These are phyloP conservation scores for Nosema muscidifuracis DNA, from an alignment of 371 early-diverging fungal species.

Conservation along the genomic window DNA sequence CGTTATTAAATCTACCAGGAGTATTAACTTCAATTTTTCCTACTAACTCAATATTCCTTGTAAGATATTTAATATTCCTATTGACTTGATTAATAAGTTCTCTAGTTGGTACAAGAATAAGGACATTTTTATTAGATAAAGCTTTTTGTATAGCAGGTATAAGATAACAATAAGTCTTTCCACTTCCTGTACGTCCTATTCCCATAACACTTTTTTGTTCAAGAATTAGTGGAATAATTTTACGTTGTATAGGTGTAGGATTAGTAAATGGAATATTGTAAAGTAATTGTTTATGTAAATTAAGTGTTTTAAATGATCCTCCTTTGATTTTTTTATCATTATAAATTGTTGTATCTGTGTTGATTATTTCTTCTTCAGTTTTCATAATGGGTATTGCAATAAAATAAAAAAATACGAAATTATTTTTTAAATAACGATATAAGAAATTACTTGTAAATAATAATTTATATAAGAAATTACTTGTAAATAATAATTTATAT, in stretches of 20 bases:
- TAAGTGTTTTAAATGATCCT: constrained; percentile 59
- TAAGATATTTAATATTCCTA: constrained; percentile 33
- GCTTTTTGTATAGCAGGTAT: constrained; percentile 83
- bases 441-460: no score
- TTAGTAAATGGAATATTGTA: constrained; percentile 65
- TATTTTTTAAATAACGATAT: no score
- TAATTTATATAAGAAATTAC: no score
- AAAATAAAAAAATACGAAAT: no score
- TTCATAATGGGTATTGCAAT: no score
- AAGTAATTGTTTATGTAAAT: constrained; percentile 48
- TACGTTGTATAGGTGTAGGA: constrained; percentile 85
- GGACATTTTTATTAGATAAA: constrained; percentile 69
- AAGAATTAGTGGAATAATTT: constrained; percentile 82
- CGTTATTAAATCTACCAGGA: constrained; percentile 11
- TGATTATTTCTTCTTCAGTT: no score
- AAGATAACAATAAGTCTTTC: constrained; percentile 92
- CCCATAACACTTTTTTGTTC: constrained; percentile 88
- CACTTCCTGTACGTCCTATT: constrained; percentile 93
- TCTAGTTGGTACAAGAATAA: constrained; percentile 61
- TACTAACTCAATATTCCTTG: constrained; percentile 29
- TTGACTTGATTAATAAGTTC: constrained; percentile 57
- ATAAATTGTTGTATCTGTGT: no score
- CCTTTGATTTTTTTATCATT: constrained; percentile 53
- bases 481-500: no score
- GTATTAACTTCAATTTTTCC: constrained; percentile 42